phyloP scores from a whole-genome alignment of 495 filamentous ascomycete genomes.

The Penicillium subrubescens region DNA sequence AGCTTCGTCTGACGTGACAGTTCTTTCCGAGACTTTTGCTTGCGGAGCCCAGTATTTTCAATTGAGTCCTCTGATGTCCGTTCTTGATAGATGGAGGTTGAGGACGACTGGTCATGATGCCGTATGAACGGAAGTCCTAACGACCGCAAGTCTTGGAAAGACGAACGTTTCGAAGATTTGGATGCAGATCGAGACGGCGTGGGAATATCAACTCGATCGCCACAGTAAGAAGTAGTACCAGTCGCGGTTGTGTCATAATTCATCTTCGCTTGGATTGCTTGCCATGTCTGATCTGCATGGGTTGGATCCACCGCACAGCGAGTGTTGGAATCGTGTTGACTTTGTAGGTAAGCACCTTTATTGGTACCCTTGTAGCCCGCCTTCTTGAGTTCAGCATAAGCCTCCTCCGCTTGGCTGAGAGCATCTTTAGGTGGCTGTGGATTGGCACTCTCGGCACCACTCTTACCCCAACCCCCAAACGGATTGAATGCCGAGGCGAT shows the following conservation, averaged over 20 bases:
- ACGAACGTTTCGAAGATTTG: conserved; percentile 36
- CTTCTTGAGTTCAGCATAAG: conserved; percentile 65
- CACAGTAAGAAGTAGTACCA: not conserved
- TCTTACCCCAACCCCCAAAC: conserved; percentile 47
- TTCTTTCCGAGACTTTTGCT: conserved; percentile 61
- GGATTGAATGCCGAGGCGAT: conserved; percentile 59
- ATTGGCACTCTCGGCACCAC: conserved; percentile 32
- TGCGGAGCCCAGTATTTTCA: conserved; percentile 41
- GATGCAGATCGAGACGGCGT: conserved; percentile 24
- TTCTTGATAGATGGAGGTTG: conserved; percentile 17
- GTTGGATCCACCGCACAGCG: conserved; percentile 19
- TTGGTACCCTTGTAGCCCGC: conserved; percentile 55
- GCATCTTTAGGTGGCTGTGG: conserved; percentile 39
- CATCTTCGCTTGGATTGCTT: conserved; percentile 41
- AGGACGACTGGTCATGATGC: conserved; percentile 9
- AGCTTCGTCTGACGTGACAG: conserved; percentile 63
- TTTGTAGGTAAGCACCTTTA: conserved; percentile 40
- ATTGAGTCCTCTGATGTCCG: conserved; percentile 30
- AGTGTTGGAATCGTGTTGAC: not conserved
- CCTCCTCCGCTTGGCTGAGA: conserved; percentile 52
- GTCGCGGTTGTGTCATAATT: conserved; percentile 22
- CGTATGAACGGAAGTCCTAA: conserved; percentile 36
- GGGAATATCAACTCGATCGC: not conserved
- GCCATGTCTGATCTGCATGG: conserved; percentile 43
- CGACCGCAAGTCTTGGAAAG: conserved; percentile 45